Percentiles rank a stretch among this genome's conserved stretches.
These are phyloP conservation scores for Penicillium samsonianum DNA, from an alignment of 495 filamentous ascomycete species.

Conservation along the genomic window DNA sequence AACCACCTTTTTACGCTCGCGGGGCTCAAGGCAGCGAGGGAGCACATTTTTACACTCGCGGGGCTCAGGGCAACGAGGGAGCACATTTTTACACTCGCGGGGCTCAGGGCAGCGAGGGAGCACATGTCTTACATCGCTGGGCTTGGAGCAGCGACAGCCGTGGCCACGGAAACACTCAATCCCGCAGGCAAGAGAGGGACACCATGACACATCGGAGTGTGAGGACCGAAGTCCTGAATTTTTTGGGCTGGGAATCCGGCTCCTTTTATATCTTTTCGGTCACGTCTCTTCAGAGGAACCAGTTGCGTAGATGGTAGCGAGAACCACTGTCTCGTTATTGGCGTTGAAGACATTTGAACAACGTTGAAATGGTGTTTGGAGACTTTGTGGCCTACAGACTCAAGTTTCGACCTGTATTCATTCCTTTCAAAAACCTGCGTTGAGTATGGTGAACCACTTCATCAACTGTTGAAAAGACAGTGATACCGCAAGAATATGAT, in stretches of 20 bases:
- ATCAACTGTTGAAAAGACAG: constrained; percentile 2
- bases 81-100: no score
- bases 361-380: no score
- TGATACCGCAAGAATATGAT: neutral
- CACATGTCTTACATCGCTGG: neutral
- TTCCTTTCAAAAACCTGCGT: constrained; percentile 3
- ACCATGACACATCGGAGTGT: neutral
- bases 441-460: constrained; percentile 4
- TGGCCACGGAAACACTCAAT: neutral
- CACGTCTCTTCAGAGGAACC: constrained; percentile 5
- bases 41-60: no score
- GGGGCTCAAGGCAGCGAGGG: no score
- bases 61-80: no score
- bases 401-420: neutral
- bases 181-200: neutral
- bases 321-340: neutral
- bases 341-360: no score
- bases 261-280: neutral
- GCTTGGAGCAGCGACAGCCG: neutral
- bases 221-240: constrained; percentile 4
- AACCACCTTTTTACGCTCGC: neutral
- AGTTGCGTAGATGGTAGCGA: constrained; percentile 8
- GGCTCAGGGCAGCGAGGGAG: no score
- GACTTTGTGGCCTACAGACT: no score
- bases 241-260: constrained; percentile 8